phyloP scores from a whole-genome alignment of 1,284 basidiomycete genomes.

The Melanopsichium pennsylvanicum region DNA sequence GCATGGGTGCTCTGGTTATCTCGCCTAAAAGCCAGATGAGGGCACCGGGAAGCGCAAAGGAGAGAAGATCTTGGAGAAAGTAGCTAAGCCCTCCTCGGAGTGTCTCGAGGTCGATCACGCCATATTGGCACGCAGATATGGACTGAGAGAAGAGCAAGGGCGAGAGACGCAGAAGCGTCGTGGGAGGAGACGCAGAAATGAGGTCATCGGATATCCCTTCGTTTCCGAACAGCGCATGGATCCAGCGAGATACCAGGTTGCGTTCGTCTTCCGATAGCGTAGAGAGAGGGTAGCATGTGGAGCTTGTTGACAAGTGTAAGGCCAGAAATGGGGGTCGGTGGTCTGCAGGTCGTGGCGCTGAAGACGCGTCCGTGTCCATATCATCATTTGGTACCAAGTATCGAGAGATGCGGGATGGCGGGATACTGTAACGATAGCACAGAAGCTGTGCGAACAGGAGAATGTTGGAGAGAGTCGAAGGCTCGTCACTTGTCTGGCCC shows the following conservation, averaged over 20 bases:
- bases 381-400: neutral
- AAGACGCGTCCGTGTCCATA: neutral
- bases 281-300: slow-evolving; percentile 59
- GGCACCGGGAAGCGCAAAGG: slow-evolving; percentile 69
- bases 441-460: slow-evolving; percentile 47
- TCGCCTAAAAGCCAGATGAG: slow-evolving; percentile 58
- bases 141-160: slow-evolving; percentile 69
- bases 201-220: slow-evolving; percentile 67
- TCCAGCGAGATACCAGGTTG: slow-evolving; percentile 63
- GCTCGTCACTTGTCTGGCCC: slow-evolving; percentile 48
- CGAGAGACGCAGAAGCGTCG: slow-evolving; percentile 67
- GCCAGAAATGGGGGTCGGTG: slow-evolving; percentile 42
- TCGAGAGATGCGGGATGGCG: slow-evolving; percentile 8
- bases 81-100: slow-evolving; percentile 69
- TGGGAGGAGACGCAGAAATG: slow-evolving; percentile 67
- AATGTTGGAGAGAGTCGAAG: slow-evolving; percentile 37
- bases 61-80: slow-evolving; percentile 70
- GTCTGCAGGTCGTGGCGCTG: neutral
- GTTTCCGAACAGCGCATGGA: slow-evolving; percentile 65
- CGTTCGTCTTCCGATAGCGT: slow-evolving; percentile 63
- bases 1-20: slow-evolving; percentile 12
- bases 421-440: slow-evolving; percentile 21
- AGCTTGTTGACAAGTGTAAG: slow-evolving; percentile 37
- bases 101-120: slow-evolving; percentile 69
- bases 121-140: slow-evolving; percentile 67